A percentile compares a stretch with the other conserved stretches of the same genome.
These are phyloP conservation scores for Eleusine coracana DNA, from an alignment of 176 grass and related monocot species.

Conservation along the genomic window DNA sequence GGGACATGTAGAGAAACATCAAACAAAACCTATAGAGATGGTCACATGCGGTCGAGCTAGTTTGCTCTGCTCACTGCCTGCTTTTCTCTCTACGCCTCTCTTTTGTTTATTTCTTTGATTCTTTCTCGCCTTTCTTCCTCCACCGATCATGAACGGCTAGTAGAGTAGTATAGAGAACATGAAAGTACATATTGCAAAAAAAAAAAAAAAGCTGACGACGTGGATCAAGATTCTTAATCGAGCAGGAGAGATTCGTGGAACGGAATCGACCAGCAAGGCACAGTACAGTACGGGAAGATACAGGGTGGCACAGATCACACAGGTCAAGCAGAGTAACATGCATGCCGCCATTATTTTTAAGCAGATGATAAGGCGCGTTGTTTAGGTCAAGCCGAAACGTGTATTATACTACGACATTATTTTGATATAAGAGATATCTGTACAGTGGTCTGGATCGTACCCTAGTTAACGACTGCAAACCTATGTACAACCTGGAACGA, in stretches of 20 bases:
- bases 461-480: not conserved
- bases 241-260: not conserved
- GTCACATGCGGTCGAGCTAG: conserved; percentile 2
- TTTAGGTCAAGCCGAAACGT: conserved; percentile 35
- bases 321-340: conserved; percentile 43
- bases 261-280: conserved; percentile 45
- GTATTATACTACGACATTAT: not conserved
- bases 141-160: not conserved
- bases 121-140: not conserved
- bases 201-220: no score
- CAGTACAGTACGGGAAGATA: conserved; percentile 38
- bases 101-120: not conserved
- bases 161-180: conserved; percentile 1
- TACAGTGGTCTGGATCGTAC: not conserved
- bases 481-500: no score
- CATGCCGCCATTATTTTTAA: conserved; percentile 36
- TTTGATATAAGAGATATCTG: not conserved
- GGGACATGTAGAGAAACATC: conserved; percentile 38
- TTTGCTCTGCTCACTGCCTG: conserved; percentile 4
- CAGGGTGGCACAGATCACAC: conserved; percentile 51
- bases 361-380: conserved; percentile 18
- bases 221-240: conserved; percentile 46
- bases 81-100: not conserved
- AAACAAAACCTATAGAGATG: conserved; percentile 44
- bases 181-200: not conserved